phyloP scores from a whole-genome alignment of 2,329 filamentous ascomycete genomes.

The Penicillium capsulatum region DNA sequence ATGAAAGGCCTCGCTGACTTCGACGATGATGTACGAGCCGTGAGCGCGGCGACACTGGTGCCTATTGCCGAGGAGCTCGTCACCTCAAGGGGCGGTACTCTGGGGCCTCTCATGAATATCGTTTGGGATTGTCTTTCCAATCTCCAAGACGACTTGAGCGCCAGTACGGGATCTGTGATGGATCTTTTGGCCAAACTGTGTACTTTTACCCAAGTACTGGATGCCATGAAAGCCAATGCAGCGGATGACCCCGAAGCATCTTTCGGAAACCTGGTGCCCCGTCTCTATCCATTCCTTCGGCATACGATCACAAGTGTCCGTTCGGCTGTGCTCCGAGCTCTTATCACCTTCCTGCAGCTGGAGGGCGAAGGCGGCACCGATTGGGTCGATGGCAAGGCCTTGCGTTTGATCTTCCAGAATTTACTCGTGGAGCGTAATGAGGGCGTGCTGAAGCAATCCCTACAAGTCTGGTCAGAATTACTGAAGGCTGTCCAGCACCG shows the following conservation, averaged over 20 bases:
- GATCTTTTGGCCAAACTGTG: conserved; percentile 93
- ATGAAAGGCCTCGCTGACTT: conserved; percentile 89
- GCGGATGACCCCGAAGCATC: conserved; percentile 78
- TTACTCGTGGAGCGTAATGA: conserved; percentile 88
- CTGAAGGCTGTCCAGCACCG: conserved; percentile 62
- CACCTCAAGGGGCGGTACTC: conserved; percentile 68
- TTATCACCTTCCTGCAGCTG: conserved; percentile 88
- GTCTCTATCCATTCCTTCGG: conserved; percentile 90
- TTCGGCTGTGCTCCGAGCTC: conserved; percentile 83
- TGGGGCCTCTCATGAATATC: conserved; percentile 82
- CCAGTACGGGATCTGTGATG: conserved; percentile 97
- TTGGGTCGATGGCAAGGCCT: conserved; percentile 86
- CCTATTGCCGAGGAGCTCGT: conserved; percentile 96
- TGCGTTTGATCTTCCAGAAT: conserved; percentile 91
- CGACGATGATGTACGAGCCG: conserved; percentile 93
- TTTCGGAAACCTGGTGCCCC: conserved; percentile 85
- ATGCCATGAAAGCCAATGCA: conserved; percentile 90
- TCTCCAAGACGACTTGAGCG: conserved; percentile 93
- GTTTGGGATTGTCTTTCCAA: conserved; percentile 97
- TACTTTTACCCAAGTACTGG: conserved; percentile 84
- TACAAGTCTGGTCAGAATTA: conserved; percentile 81
- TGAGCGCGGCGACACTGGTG: conserved; percentile 94
- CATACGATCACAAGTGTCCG: conserved; percentile 97
- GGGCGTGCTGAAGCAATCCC: conserved; percentile 72
- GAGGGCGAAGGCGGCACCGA: conserved; percentile 73